A percentile compares a stretch with the other conserved stretches of the same genome.
phyloP scores from a whole-genome alignment of 2,329 filamentous ascomycete species.

The Cladosporium sp. region DNA sequence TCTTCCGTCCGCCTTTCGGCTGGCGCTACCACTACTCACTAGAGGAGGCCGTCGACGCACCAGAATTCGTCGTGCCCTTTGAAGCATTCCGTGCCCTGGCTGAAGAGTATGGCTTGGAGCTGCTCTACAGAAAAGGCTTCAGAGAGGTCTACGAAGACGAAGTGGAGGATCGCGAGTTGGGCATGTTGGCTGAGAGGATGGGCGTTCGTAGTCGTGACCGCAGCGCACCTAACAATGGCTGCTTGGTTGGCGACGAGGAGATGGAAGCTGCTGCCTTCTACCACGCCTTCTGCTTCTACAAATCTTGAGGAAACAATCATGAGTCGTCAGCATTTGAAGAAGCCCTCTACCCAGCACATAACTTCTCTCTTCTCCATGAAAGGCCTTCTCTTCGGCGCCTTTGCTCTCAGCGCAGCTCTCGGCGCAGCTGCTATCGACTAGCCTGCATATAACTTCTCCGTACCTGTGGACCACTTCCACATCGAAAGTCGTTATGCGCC shows the following conservation, averaged over 20 bases:
- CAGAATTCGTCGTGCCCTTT: constrained; percentile 98
- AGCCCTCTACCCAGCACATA: neutral
- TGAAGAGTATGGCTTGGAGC: constrained; percentile 93
- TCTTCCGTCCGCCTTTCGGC: constrained; percentile 91
- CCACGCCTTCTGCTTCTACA: constrained; percentile 95
- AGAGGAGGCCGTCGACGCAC: constrained; percentile 92
- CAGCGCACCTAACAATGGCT: constrained; percentile 45
- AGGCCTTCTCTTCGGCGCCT: neutral
- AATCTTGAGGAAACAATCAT: constrained; percentile 43
- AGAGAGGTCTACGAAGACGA: constrained; percentile 89
- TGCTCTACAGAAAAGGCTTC: constrained; percentile 92
- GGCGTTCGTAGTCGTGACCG: constrained; percentile 74
- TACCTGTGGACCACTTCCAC: constrained; percentile 78
- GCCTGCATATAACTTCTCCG: constrained; percentile 54
- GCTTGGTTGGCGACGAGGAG: constrained; percentile 80
- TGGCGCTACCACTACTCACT: constrained; percentile 99
- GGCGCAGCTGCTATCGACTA: constrained; percentile 35
- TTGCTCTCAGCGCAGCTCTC: neutral
- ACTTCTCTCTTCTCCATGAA: neutral
- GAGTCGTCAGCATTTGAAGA: neutral
- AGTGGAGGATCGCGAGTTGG: constrained; percentile 79
- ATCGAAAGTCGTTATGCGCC: constrained; percentile 77
- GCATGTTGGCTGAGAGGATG: constrained; percentile 92
- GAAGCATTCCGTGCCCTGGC: constrained; percentile 94
- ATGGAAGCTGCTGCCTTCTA: constrained; percentile 91